A percentile compares a stretch with the other conserved stretches of the same genome.
Conservation (phyloP, 495 filamentous ascomycete genomes). For the Staphylotrichum longicolle region DNA sequence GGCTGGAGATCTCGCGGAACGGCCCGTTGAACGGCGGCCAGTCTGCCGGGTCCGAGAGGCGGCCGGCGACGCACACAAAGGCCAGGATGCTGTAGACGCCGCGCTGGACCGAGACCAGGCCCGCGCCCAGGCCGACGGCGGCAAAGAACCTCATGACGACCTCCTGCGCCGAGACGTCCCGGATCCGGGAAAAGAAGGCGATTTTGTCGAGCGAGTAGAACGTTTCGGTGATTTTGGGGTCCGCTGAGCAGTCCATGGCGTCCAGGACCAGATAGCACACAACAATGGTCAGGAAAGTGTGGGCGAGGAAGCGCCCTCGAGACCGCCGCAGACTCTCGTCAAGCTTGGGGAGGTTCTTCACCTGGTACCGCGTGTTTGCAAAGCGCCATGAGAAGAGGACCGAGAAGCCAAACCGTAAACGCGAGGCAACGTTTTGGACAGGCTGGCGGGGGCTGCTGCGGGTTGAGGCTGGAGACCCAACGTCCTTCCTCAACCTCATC, state of each 20-base stretch:
- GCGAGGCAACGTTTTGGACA: background rate
- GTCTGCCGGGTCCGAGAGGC: background rate
- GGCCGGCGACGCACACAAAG: background rate
- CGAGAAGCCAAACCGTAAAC: background rate
- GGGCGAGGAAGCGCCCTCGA: background rate
- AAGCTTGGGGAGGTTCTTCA: background rate
- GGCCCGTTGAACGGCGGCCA: background rate
- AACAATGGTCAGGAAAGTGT: background rate
- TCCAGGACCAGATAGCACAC: background rate
- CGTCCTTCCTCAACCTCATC: background rate
- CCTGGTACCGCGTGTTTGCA: background rate
- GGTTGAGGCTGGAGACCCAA: background rate
- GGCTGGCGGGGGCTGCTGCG: background rate
- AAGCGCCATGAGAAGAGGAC: background rate
- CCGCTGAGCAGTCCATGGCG: background rate
- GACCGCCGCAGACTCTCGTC: background rate
- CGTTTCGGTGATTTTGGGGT: background rate
- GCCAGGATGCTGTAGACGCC: background rate
- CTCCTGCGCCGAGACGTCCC: background rate
- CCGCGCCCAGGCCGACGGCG: background rate
- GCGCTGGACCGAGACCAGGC: background rate
- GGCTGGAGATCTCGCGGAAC: background rate
- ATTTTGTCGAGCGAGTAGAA: background rate
- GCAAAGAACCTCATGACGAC: background rate
- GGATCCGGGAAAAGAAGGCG: background rate